Evolutionary conservation across 805 yeast species (phyloP), one percentile per base, ranked within the genome.

Genomic region (Wickerhamiella qilinensis): DNA sequence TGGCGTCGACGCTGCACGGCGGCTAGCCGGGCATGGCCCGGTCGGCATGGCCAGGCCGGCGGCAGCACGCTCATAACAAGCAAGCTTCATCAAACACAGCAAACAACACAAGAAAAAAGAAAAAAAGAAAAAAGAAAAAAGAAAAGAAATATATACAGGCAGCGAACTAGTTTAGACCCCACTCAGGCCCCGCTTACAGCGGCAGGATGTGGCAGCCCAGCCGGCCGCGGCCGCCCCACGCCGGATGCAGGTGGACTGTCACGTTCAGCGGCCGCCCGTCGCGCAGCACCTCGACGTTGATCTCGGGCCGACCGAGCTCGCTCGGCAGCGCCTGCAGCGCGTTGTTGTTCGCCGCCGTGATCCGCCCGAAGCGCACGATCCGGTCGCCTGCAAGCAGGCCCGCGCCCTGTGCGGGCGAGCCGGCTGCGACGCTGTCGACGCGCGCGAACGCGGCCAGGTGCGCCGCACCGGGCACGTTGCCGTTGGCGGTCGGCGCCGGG

Each of bases 1-100:
- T 88, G 52, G 88, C 96, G 1, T 80, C 93, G 31, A 91, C 98
- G 3, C 63, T 88, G 43, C 98, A 88, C 50, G 98, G 98, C 3
- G 98, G 98, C 35, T 88, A 54, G 52, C 11, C n/a, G 18, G 14
- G 15, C 21, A 27, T 30, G n/a, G n/a, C n/a, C n/a, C n/a, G n/a
- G n/a, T n/a, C n/a, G n/a, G n/a, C n/a, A n/a, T n/a, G n/a, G n/a
- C n/a, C n/a, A n/a, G n/a, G n/a, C n/a, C n/a, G n/a, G n/a, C n/a
- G n/a, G n/a, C n/a, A n/a, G n/a, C n/a, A n/a, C n/a, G n/a, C n/a
- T n/a, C n/a, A n/a, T n/a, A n/a, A n/a, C n/a, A n/a, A n/a, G n/a
- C n/a, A n/a, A n/a, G n/a, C n/a, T n/a, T n/a, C n/a, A n/a, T n/a
- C n/a, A n/a, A n/a, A n/a, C n/a, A n/a, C n/a, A n/a, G n/a, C n/a